A percentile compares a stretch with the other conserved stretches of the same genome.
Evolutionary conservation across 352 stramenopile species (phyloP).

Genomic region (Pythium scleroteichum): DNA sequence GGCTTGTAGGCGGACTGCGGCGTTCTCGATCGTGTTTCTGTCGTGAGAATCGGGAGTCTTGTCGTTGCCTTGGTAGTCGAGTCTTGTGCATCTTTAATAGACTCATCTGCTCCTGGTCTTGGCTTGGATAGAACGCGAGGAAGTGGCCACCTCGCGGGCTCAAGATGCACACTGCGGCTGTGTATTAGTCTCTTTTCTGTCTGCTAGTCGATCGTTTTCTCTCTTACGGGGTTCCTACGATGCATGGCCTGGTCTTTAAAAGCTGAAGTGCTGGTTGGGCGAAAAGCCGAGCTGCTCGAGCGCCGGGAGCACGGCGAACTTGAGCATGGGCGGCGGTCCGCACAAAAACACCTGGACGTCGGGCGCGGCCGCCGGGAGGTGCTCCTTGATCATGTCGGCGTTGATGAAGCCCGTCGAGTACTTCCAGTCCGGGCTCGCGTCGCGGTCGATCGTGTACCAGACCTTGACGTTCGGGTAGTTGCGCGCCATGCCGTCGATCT

Average conservation of each 20-base stretch:
- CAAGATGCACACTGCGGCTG: no score
- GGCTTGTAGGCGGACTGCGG: no score
- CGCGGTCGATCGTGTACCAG: conserved; percentile 88
- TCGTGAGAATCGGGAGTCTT: no score
- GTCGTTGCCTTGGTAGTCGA: no score
- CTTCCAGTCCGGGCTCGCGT: conserved; percentile 79
- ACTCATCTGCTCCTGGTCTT: no score
- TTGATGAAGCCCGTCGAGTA: conserved; percentile 95
- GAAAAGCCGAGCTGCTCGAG: conserved; percentile 95
- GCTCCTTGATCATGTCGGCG: conserved; percentile 92
- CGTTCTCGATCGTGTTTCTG: no score
- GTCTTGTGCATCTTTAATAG: no score
- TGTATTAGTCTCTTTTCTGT: no score
- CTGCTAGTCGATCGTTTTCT: no score
- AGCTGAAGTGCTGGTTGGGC: conserved; percentile 84
- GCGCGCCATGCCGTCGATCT: conserved; percentile 91
- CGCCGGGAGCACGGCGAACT: conserved; percentile 96
- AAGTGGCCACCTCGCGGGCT: no score
- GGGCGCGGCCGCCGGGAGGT: conserved; percentile 79
- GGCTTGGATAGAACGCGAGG: no score
- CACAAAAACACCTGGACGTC: conserved; percentile 96
- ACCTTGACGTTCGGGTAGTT: conserved; percentile 85
- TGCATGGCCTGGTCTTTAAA: conserved; percentile 37
- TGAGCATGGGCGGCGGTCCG: conserved; percentile 98
- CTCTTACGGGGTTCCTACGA: no score